A percentile compares a stretch with the other conserved stretches of the same genome.
Conservation (phyloP, 306 rosid species). For the Cyclanthera cordifolia region DNA sequence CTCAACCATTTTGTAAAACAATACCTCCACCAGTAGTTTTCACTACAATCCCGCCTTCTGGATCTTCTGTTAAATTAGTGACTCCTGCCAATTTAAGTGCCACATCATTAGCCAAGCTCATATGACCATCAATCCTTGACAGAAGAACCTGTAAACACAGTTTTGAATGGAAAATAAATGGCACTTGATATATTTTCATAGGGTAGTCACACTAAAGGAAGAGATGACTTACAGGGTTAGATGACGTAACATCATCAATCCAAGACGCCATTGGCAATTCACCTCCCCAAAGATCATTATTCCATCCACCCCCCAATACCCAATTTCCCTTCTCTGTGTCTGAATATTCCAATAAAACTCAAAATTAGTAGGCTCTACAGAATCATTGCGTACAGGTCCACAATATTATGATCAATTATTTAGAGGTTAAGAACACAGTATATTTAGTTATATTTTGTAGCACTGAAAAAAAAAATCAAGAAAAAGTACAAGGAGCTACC, state of each 20-base stretch:
- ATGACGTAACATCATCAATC: constrained; percentile 57
- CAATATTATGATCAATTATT: background rate
- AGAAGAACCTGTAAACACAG: constrained; percentile 52
- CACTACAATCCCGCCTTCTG: constrained; percentile 61
- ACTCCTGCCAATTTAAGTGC: constrained; percentile 57
- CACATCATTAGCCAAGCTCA: constrained; percentile 69
- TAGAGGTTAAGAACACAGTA: background rate
- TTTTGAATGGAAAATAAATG: constrained; percentile 14
- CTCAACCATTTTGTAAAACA: background rate
- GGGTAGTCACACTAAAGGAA: constrained; percentile 12
- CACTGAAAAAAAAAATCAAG: background rate
- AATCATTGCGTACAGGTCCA: background rate
- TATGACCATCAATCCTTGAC: constrained; percentile 72
- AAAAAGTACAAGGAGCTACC: background rate
- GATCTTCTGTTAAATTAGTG: constrained; percentile 41
- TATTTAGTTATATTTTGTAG: background rate
- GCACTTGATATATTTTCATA: constrained; percentile 14
- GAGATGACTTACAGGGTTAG: constrained; percentile 58
- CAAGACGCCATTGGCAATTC: constrained; percentile 63
- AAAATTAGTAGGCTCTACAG: background rate
- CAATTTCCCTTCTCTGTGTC: constrained; percentile 60
- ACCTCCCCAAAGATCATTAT: constrained; percentile 85
- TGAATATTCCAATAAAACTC: constrained; percentile 19
- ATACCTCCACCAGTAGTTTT: constrained; percentile 52
- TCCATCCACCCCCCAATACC: constrained; percentile 97